Conservation (phyloP, 306 rosid genomes). For the Elaeagnus macrophylla region DNA sequence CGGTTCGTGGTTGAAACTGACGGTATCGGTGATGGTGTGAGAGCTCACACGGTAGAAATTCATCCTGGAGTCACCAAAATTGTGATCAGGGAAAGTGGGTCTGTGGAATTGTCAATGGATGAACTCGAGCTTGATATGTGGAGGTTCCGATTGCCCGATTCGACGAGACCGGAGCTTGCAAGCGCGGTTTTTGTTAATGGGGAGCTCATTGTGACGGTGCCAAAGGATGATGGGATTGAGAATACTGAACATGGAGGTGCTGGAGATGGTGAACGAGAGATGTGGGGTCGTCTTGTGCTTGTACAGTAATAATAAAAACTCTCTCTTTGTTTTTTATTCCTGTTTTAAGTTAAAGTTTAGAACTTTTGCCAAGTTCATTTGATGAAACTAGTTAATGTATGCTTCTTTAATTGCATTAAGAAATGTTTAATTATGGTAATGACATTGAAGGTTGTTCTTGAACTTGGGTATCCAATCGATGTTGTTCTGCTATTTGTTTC, state of each 20-base stretch:
- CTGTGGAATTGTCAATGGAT: slow-evolving; percentile 54
- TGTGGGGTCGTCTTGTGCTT: slow-evolving; percentile 72
- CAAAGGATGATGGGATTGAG: slow-evolving; percentile 43
- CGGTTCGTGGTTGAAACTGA: slow-evolving; percentile 75
- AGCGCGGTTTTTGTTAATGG: slow-evolving; percentile 77
- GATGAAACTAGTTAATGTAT: slow-evolving; percentile 26
- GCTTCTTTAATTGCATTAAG: slow-evolving; percentile 20
- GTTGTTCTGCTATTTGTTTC: no score
- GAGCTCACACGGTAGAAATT: slow-evolving; percentile 75
- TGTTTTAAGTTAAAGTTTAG: slow-evolving; percentile 14
- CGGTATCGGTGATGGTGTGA: slow-evolving; percentile 37
- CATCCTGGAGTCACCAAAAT: slow-evolving; percentile 92
- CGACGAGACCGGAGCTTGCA: slow-evolving; percentile 84
- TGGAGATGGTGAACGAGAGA: slow-evolving; percentile 29
- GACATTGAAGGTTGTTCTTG: not conserved
- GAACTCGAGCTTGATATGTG: slow-evolving; percentile 84
- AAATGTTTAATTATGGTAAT: slow-evolving; percentile 3
- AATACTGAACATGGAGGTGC: slow-evolving; percentile 26
- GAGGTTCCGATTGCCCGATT: slow-evolving; percentile 91
- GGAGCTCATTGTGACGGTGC: slow-evolving; percentile 89
- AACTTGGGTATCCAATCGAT: no score
- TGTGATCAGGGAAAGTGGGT: slow-evolving; percentile 63
- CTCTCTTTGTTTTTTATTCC: slow-evolving; percentile 6
- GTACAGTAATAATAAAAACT: slow-evolving; percentile 51
- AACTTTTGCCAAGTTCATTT: no score